Conservation (phyloP, 805 yeast species). For the Clavispora vitiphila region DNA sequence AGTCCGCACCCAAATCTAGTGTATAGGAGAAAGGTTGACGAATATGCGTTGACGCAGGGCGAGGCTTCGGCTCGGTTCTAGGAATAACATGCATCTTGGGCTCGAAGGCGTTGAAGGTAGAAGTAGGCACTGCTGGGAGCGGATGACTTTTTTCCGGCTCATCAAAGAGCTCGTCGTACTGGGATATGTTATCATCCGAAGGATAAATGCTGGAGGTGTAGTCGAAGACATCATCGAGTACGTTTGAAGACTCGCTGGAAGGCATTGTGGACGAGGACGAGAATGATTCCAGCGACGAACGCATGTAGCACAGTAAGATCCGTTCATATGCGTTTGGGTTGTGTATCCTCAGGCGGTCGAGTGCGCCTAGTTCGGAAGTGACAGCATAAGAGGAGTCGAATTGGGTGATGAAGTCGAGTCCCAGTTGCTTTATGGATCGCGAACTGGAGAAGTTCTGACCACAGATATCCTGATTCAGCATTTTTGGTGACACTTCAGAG, state of each 20-base stretch:
- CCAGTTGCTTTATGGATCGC: too few relatives aligned
- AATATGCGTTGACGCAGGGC: not conserved
- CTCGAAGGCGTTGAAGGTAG: too few relatives aligned
- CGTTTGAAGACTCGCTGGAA: not conserved
- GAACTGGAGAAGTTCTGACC: too few relatives aligned
- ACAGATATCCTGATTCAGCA: too few relatives aligned
- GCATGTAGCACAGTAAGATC: not conserved
- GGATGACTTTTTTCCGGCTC: not conserved
- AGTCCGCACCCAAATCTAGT: slow-evolving; percentile 16
- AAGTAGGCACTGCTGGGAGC: too few relatives aligned
- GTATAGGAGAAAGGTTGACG: not conserved
- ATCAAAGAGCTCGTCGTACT: not conserved
- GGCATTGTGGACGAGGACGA: not conserved
- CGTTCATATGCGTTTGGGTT: not conserved
- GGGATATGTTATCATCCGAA: not conserved
- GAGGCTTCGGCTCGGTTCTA: not conserved
- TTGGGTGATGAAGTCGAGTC: not conserved
- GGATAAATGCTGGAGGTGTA: not conserved
- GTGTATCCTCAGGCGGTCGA: not conserved
- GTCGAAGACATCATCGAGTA: not conserved
- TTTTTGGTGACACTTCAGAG: too few relatives aligned
- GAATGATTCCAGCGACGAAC: not conserved
- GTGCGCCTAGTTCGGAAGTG: not conserved
- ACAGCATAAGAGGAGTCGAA: not conserved
- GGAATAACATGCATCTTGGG: not conserved